A percentile compares a stretch with the other conserved stretches of the same genome.
These are phyloP conservation scores for Nannochloris sp. DNA, from an alignment of 139 green algal genomes.

Conservation along the genomic window DNA sequence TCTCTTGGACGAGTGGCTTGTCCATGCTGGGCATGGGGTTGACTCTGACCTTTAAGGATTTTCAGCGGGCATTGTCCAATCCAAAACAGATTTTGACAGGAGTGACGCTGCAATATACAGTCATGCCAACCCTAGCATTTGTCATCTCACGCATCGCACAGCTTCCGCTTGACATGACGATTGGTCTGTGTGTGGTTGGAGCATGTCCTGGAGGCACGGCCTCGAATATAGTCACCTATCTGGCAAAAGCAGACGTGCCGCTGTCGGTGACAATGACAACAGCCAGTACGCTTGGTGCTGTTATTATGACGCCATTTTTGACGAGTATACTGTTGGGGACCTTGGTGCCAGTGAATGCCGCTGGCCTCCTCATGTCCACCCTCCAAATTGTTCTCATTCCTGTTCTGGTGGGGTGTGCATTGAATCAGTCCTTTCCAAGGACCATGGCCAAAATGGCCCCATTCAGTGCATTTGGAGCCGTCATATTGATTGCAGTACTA, in stretches of 20 bases:
- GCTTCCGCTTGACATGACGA: constrained; percentile 25
- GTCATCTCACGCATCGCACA: constrained; percentile 25
- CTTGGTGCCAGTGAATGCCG: constrained; percentile 51
- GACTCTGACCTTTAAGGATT: constrained; percentile 45
- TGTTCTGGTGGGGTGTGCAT: constrained; percentile 42
- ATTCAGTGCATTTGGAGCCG: constrained; percentile 18
- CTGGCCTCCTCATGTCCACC: constrained; percentile 54
- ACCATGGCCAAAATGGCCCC: constrained; percentile 16
- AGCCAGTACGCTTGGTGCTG: constrained; percentile 46
- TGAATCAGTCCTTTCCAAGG: constrained; percentile 45
- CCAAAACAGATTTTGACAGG: constrained; percentile 37
- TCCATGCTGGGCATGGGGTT: constrained; percentile 72
- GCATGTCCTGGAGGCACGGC: constrained; percentile 54
- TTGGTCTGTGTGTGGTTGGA: constrained; percentile 47
- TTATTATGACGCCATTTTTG: constrained; percentile 59
- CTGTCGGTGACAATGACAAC: constrained; percentile 43
- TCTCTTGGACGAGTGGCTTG: constrained; percentile 35
- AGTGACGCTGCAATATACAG: constrained; percentile 52
- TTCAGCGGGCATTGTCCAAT: constrained; percentile 23
- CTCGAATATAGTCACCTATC: constrained; percentile 69
- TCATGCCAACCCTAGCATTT: constrained; percentile 64
- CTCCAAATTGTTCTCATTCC: constrained; percentile 70
- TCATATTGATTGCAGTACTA: constrained; percentile 45
- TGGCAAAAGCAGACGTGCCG: constrained; percentile 45
- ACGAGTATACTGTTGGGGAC: constrained; percentile 56